These are phyloP conservation scores for Colletotrichum sp. DNA, from an alignment of 2,329 filamentous ascomycete species.

Conservation along the genomic window DNA sequence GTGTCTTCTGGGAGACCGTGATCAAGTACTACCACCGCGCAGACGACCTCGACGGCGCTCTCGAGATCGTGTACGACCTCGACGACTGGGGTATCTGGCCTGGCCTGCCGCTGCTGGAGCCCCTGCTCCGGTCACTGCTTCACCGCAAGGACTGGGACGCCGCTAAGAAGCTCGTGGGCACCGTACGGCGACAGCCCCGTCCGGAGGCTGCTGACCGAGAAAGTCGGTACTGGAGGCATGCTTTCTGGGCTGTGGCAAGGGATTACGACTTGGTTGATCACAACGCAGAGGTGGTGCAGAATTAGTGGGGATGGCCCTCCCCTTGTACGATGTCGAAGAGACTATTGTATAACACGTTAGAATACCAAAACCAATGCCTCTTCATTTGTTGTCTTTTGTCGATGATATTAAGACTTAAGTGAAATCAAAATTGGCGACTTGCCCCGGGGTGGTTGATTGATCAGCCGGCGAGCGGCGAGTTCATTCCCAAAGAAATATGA, in stretches of 20 bases:
- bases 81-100: conserved; percentile 32
- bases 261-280: conserved; percentile 41
- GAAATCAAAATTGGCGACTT: background rate
- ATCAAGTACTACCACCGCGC: conserved; percentile 16
- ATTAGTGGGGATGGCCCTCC: too few relatives aligned
- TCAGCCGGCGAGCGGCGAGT: too few relatives aligned
- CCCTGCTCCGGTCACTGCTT: conserved; percentile 18
- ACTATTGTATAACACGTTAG: background rate
- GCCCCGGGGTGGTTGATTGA: too few relatives aligned
- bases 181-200: conserved; percentile 18
- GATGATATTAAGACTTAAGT: background rate
- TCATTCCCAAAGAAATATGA: too few relatives aligned
- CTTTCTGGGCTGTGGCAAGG: conserved; percentile 54
- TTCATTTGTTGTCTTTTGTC: background rate
- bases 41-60: conserved; percentile 17
- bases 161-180: conserved; percentile 39
- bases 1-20: conserved; percentile 27
- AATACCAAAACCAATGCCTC: background rate
- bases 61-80: conserved; percentile 51
- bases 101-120: conserved; percentile 15
- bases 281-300: background rate
- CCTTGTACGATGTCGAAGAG: background rate
- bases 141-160: conserved; percentile 24
- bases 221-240: conserved; percentile 49
- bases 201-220: background rate